Conservation (phyloP, 1,284 basidiomycete genomes). For the Boletus subluridellus region DNA sequence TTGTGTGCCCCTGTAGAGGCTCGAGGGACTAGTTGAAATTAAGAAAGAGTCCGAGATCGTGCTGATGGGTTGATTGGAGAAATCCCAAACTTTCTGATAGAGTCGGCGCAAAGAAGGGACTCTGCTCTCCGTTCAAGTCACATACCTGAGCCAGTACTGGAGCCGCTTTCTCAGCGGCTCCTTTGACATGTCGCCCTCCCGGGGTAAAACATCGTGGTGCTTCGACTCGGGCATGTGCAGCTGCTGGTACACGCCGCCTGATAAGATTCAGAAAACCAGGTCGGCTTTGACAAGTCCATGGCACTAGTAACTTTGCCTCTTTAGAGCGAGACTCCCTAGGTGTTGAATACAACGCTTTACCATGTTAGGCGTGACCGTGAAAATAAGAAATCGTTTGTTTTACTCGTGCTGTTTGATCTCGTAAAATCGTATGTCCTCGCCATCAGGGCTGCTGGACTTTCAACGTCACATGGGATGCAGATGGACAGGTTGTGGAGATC, state of each 20-base stretch:
- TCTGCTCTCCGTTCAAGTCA: background rate
- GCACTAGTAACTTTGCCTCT: background rate
- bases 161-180: background rate
- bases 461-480: background rate
- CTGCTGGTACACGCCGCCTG: background rate
- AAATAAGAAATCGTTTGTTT: background rate
- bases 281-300: background rate
- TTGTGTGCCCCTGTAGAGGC: background rate
- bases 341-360: background rate
- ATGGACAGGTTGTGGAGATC: background rate
- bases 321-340: background rate
- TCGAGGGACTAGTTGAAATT: background rate
- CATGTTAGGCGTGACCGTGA: background rate
- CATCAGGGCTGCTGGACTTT: background rate
- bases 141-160: background rate
- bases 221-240: background rate
- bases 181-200: background rate
- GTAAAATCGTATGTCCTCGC: background rate
- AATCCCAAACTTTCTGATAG: background rate
- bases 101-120: no score
- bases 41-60: background rate
- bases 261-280: background rate
- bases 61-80: background rate
- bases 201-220: background rate
- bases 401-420: background rate